Conservation (phyloP, 768 basidiomycete species). For the Rhizopogon sp. region DNA sequence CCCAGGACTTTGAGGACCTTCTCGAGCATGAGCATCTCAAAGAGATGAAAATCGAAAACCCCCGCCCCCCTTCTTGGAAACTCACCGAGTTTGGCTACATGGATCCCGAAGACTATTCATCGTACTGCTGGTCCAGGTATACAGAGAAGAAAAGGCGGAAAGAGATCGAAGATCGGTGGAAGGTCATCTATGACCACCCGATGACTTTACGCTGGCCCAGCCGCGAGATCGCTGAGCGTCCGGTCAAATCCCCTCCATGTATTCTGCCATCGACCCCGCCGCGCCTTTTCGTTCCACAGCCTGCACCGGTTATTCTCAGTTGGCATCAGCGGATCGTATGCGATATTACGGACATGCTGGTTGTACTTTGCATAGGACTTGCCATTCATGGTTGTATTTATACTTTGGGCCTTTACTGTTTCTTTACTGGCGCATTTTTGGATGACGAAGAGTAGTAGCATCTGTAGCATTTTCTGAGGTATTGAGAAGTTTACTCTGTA, state of each 20-base stretch:
- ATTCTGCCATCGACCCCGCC: not conserved
- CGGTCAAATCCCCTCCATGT: not conserved
- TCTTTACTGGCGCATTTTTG: slow-evolving; percentile 7
- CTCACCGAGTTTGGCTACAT: slow-evolving; percentile 24
- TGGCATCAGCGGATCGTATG: slow-evolving; percentile 17
- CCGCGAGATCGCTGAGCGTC: slow-evolving; percentile 3
- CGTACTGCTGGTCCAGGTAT: slow-evolving; percentile 20
- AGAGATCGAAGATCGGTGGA: slow-evolving; percentile 9
- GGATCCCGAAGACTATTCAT: slow-evolving; percentile 20
- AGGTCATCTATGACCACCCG: slow-evolving; percentile 19
- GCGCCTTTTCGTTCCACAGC: not conserved
- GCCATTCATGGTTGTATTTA: slow-evolving; percentile 22
- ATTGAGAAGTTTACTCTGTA: not conserved
- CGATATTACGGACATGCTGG: slow-evolving; percentile 24
- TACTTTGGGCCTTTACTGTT: slow-evolving; percentile 23
- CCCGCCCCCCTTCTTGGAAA: slow-evolving; percentile 21
- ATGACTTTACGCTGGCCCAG: slow-evolving; percentile 12
- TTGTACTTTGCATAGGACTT: slow-evolving; percentile 19
- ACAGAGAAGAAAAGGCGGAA: slow-evolving; percentile 21
- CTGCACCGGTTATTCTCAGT: slow-evolving; percentile 9
- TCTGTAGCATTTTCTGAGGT: not conserved
- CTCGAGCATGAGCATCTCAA: slow-evolving; percentile 8
- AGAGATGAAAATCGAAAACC: slow-evolving; percentile 3
- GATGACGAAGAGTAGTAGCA: not conserved
- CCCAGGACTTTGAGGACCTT: slow-evolving; percentile 14